Conservation (phyloP, 495 filamentous ascomycete genomes). For the Podospora conica region DNA sequence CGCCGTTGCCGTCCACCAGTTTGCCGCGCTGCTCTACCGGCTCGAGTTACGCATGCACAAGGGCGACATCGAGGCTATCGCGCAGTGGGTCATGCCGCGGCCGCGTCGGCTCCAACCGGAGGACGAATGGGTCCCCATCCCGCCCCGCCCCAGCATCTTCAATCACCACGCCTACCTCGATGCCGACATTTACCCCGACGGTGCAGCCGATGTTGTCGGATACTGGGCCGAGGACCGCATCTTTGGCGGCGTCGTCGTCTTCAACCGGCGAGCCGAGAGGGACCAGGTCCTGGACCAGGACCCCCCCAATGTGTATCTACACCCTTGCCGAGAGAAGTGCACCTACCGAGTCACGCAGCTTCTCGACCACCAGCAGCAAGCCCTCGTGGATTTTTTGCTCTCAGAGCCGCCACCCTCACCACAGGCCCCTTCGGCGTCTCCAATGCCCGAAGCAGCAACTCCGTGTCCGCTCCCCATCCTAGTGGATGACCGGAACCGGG, state of each 20-base stretch:
- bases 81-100: conserved; percentile 7
- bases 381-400: conserved; percentile 20
- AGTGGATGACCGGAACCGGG: conserved; percentile 11
- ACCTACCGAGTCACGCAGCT: conserved; percentile 19
- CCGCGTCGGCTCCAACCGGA: conserved; percentile 2
- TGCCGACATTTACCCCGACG: conserved; percentile 24
- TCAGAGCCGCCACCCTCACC: not conserved
- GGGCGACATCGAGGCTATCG: conserved; percentile 11
- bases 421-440: not conserved
- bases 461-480: conserved; percentile 17
- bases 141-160: conserved; percentile 19
- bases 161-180: conserved; percentile 20
- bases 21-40: conserved; percentile 22
- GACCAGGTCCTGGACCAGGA: conserved; percentile 1
- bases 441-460: not conserved
- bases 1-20: conserved; percentile 26
- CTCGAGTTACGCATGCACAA: conserved; percentile 11
- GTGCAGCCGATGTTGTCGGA: conserved; percentile 27
- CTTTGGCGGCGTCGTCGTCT: conserved; percentile 29
- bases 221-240: conserved; percentile 32
- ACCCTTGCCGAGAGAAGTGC: conserved; percentile 10
- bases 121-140: not conserved
- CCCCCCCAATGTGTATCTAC: conserved; percentile 19
- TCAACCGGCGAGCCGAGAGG: conserved; percentile 19
- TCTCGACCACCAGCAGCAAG: conserved; percentile 16